These are phyloP conservation scores for Globisporangium nagaii DNA, from an alignment of 352 stramenopile species.

Conservation along the genomic window DNA sequence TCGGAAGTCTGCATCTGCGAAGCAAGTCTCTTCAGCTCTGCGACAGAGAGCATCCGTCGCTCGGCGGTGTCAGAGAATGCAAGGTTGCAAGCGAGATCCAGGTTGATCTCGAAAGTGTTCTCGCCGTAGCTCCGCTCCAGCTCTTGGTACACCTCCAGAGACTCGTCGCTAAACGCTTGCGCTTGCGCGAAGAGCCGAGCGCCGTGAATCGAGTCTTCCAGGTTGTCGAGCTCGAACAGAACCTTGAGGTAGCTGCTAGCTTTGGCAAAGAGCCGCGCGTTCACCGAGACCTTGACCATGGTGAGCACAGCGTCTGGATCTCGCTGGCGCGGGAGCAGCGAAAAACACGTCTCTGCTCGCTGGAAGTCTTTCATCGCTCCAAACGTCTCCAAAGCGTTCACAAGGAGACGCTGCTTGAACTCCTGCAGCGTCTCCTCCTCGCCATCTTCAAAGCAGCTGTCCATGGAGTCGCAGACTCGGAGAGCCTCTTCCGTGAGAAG, in stretches of 20 bases:
- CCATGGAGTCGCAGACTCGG: conserved; percentile 43
- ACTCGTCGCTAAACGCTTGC: conserved; percentile 38
- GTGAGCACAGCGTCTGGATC: conserved; percentile 31
- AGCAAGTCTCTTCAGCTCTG: conserved; percentile 34
- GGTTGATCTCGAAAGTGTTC: conserved; percentile 41
- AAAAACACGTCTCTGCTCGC: conserved; percentile 57
- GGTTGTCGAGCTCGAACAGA: conserved; percentile 48
- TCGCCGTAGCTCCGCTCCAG: conserved; percentile 61
- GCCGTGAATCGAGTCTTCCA: conserved; percentile 37
- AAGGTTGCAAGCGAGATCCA: conserved; percentile 62
- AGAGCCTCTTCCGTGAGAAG: conserved; percentile 61
- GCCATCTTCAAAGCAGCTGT: conserved; percentile 24
- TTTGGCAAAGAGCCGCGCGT: conserved; percentile 43
- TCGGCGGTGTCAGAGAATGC: conserved; percentile 24
- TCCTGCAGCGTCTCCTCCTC: conserved; percentile 13
- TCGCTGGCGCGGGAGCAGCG: conserved; percentile 26
- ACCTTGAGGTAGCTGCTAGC: conserved; percentile 29
- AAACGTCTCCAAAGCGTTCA: conserved; percentile 46
- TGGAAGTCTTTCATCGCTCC: conserved; percentile 40
- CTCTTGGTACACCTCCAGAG: conserved; percentile 53
- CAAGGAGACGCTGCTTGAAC: conserved; percentile 43
- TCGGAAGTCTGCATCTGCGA: conserved; percentile 19
- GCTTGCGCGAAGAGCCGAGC: conserved; percentile 41
- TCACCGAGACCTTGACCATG: conserved; percentile 60
- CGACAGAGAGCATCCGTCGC: conserved; percentile 25